Conservation (phyloP, 2,329 filamentous ascomycete species). For the Pseudogymnoascus sp. region DNA sequence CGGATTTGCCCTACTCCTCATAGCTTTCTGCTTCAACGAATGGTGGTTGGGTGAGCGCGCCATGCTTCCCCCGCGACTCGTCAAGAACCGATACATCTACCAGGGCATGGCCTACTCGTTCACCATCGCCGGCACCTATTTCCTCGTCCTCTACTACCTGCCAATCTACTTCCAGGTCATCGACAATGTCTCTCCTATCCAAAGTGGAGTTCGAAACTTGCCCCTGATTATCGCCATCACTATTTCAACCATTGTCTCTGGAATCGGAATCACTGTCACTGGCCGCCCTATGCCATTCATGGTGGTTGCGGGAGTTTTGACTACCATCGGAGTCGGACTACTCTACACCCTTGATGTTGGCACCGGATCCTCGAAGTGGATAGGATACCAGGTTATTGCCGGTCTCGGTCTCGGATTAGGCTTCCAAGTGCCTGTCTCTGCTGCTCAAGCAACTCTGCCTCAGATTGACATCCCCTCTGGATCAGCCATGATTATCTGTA, state of each 20-base stretch:
- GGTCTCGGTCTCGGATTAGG: slow-evolving; percentile 39
- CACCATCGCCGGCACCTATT: slow-evolving; percentile 36
- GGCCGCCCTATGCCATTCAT: slow-evolving; percentile 38
- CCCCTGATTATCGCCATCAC: slow-evolving; percentile 37
- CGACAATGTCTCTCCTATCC: slow-evolving; percentile 31
- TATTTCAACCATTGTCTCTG: slow-evolving; percentile 33
- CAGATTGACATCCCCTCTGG: slow-evolving; percentile 46
- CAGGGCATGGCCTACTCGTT: slow-evolving; percentile 34
- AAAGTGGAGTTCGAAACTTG: slow-evolving; percentile 33
- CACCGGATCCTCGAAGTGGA: slow-evolving; percentile 41
- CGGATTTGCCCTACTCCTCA: slow-evolving; percentile 27
- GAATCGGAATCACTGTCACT: slow-evolving; percentile 31
- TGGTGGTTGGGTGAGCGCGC: slow-evolving; percentile 38
- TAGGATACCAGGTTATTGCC: slow-evolving; percentile 43
- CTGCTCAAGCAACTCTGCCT: slow-evolving; percentile 41
- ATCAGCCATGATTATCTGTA: slow-evolving; percentile 42
- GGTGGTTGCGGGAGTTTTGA: slow-evolving; percentile 36
- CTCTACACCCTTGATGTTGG: slow-evolving; percentile 32
- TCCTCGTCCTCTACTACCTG: slow-evolving; percentile 39
- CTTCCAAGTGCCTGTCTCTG: slow-evolving; percentile 43
- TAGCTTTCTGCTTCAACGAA: slow-evolving; percentile 31
- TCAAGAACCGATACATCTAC: slow-evolving; percentile 37
- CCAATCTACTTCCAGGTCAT: slow-evolving; percentile 46
- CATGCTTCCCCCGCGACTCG: slow-evolving; percentile 40
- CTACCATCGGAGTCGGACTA: slow-evolving; percentile 36